Evolutionary conservation across 176 grass and related monocot genomes (phyloP).

Genomic region (Panicum miliaceum): DNA sequence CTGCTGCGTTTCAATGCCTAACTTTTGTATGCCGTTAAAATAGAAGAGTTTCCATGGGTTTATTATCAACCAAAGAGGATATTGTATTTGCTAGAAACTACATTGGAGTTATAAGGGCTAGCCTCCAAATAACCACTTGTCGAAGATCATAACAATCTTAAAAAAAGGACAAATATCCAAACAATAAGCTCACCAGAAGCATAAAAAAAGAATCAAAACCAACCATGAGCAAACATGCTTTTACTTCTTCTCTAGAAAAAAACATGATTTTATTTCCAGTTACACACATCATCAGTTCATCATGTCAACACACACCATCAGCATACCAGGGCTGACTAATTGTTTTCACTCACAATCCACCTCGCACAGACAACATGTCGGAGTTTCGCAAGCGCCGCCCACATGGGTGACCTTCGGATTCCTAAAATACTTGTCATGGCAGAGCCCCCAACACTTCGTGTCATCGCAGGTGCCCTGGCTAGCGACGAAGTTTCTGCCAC

Average conservation of each 20-base stretch:
- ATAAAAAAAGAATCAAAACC: background rate
- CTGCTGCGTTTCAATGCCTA: background rate
- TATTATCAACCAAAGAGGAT: too few relatives aligned
- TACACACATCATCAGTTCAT: background rate
- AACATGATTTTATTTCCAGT: background rate
- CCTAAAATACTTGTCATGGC: background rate
- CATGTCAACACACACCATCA: background rate
- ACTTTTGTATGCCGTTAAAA: background rate
- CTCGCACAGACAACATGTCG: background rate
- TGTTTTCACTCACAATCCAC: background rate
- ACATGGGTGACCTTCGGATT: background rate
- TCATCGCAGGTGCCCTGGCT: conserved; percentile 5
- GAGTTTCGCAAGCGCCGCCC: background rate
- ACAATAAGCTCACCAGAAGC: background rate
- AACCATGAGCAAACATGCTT: too few relatives aligned
- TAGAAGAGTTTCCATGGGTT: too few relatives aligned
- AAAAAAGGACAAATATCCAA: background rate
- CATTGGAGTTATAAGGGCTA: too few relatives aligned
- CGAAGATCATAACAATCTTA: too few relatives aligned
- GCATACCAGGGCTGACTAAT: background rate
- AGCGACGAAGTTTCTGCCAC: background rate
- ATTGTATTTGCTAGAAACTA: too few relatives aligned
- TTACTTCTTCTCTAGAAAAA: too few relatives aligned
- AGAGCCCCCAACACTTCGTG: background rate
- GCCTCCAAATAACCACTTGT: too few relatives aligned